phyloP scores from a whole-genome alignment of 1,139 yeast species.

The Neolecta irregularis region DNA sequence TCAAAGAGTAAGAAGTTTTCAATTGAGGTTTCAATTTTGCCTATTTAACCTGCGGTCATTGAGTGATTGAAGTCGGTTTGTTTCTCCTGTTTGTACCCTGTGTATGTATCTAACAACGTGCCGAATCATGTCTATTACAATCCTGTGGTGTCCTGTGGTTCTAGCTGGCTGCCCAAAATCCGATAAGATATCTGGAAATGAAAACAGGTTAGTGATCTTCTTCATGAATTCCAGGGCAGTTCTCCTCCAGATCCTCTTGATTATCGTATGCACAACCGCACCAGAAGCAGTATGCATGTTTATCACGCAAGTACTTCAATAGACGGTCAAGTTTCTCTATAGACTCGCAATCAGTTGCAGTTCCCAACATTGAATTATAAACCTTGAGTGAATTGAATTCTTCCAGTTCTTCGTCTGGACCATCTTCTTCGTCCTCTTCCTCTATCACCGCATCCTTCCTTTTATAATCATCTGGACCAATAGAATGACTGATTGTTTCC shows the following conservation, averaged over 20 bases:
- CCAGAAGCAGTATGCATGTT: slow-evolving; percentile 33
- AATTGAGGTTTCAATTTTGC: no score
- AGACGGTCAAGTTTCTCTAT: slow-evolving; percentile 22
- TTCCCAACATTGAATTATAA: slow-evolving; percentile 8
- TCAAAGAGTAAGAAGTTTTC: no score
- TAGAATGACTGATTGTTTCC: neutral
- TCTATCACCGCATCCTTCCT: slow-evolving; percentile 7
- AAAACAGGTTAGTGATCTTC: slow-evolving; percentile 31
- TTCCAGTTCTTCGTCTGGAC: slow-evolving; percentile 20
- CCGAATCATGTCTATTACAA: no score
- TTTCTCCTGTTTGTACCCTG: no score
- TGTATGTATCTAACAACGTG: no score
- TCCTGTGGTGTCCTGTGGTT: no score
- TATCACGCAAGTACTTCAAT: slow-evolving; percentile 26
- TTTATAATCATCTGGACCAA: slow-evolving; percentile 1
- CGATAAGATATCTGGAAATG: no score
- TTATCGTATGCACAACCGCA: slow-evolving; percentile 31
- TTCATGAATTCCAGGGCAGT: slow-evolving; percentile 35
- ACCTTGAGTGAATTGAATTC: slow-evolving; percentile 21
- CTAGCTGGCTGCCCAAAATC: no score
- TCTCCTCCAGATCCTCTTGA: slow-evolving; percentile 26
- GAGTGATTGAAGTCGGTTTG: no score
- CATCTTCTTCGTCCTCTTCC: slow-evolving; percentile 20
- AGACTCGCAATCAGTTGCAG: slow-evolving; percentile 3
- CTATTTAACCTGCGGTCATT: no score